These are phyloP conservation scores for Lagenaria siceraria DNA, from an alignment of 306 rosid species.

Conservation along the genomic window DNA sequence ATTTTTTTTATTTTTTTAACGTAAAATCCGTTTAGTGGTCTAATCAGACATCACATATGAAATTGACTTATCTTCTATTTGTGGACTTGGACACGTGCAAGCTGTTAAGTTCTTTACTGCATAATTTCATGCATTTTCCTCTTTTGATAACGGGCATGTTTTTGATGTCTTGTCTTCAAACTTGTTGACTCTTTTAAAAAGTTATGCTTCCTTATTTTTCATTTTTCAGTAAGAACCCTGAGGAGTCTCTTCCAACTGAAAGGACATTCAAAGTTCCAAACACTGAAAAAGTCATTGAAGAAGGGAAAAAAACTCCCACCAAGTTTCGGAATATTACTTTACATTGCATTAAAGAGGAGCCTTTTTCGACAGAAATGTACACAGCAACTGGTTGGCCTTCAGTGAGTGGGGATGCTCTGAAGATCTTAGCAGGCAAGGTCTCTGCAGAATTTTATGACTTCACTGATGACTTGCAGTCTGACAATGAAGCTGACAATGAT, in stretches of 20 bases:
- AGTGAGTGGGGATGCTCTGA: constrained; percentile 69
- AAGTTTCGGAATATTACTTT: constrained; percentile 53
- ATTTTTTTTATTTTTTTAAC: too few species aligned
- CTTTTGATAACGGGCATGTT: background rate
- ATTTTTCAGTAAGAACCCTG: constrained; percentile 53
- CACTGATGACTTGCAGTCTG: constrained; percentile 22
- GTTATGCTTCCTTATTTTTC: constrained; percentile 14
- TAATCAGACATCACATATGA: background rate
- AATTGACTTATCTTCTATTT: background rate
- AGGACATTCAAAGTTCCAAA: constrained; percentile 63
- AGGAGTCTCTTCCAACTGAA: constrained; percentile 42
- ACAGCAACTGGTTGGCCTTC: constrained; percentile 97
- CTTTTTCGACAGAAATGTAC: constrained; percentile 48
- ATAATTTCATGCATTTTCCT: background rate
- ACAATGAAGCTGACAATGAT: constrained; percentile 22
- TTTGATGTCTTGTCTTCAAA: background rate
- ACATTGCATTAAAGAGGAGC: constrained; percentile 17
- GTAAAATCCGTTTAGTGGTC: background rate
- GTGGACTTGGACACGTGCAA: background rate
- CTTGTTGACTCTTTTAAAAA: background rate
- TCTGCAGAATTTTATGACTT: constrained; percentile 63
- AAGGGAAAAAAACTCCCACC: constrained; percentile 62
- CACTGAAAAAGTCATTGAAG: constrained; percentile 53
- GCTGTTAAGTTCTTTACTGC: background rate
- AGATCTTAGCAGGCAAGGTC: constrained; percentile 71